These are phyloP conservation scores for Capronia coronata DNA, from an alignment of 2,329 filamentous ascomycete species.

Conservation along the genomic window DNA sequence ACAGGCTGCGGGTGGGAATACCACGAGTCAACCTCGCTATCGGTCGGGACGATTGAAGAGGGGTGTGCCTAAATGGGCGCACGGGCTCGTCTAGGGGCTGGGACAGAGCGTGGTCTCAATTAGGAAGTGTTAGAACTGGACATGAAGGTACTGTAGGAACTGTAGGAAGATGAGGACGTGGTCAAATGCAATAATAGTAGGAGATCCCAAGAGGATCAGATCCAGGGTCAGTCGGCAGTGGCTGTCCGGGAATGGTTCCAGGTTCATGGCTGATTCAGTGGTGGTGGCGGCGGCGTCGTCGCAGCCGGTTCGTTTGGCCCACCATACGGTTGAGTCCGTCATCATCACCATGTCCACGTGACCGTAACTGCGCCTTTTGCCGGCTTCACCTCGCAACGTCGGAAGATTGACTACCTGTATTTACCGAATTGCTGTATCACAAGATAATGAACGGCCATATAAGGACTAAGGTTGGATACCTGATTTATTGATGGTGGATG, in stretches of 20 bases:
- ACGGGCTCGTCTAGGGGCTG: neutral
- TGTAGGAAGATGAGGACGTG: neutral
- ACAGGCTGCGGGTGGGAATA: slow-evolving; percentile 20
- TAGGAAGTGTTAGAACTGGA: neutral
- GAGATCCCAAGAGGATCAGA: neutral
- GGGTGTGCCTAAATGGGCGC: neutral
- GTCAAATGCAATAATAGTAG: neutral
- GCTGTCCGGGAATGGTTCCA: neutral
- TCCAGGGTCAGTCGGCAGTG: neutral
- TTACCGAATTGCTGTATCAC: too few relatives aligned
- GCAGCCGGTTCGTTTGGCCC: neutral
- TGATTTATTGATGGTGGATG: neutral
- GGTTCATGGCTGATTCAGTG: neutral
- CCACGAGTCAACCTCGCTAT: too few relatives aligned
- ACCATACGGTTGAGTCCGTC: neutral
- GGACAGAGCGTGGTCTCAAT: neutral
- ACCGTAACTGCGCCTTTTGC: neutral
- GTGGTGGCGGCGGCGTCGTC: neutral
- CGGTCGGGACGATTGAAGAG: neutral
- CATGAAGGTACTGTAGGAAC: neutral
- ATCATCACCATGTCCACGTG: neutral
- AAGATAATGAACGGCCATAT: too few relatives aligned
- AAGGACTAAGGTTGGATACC: too few relatives aligned
- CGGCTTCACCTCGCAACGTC: too few relatives aligned
- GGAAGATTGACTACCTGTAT: too few relatives aligned